A percentile compares a stretch with the other conserved stretches of the same genome.
Evolutionary conservation across 768 basidiomycete species (phyloP).

Genomic region (Asterophora parasitica): DNA sequence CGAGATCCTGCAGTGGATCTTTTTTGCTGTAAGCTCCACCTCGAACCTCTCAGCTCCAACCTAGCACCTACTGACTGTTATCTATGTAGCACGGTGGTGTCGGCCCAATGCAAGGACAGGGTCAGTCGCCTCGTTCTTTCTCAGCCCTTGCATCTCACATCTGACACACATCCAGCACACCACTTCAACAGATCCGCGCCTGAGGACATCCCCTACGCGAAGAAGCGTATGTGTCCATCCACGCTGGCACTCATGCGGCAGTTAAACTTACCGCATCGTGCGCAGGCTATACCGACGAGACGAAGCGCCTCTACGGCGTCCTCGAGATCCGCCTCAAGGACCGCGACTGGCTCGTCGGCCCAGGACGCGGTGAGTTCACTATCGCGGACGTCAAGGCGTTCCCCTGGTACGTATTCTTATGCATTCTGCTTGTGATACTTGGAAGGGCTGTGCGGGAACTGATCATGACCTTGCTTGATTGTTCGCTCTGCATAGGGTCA

Average conservation of each 20-base stretch:
- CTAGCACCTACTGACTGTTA: background rate
- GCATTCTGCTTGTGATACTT: background rate
- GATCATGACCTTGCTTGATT: background rate
- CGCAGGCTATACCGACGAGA: slow-evolving; percentile 73
- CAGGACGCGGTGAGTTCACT: slow-evolving; percentile 60
- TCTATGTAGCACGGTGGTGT: slow-evolving; percentile 64
- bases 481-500: slow-evolving; percentile 63
- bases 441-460: no score
- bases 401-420: slow-evolving; percentile 42
- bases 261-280: no score
- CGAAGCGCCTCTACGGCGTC: slow-evolving; percentile 75
- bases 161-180: slow-evolving; percentile 34
- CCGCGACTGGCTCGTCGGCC: slow-evolving; percentile 78
- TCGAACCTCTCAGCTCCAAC: background rate
- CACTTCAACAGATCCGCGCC: slow-evolving; percentile 64
- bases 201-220: slow-evolving; percentile 66
- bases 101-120: slow-evolving; percentile 85
- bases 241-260: background rate
- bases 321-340: slow-evolving; percentile 67
- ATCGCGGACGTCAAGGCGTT: slow-evolving; percentile 70
- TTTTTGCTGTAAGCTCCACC: slow-evolving; percentile 55
- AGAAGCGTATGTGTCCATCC: slow-evolving; percentile 40
- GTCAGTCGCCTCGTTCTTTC: slow-evolving; percentile 9
- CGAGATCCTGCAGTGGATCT: slow-evolving; percentile 81
- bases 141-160: background rate